A percentile compares a stretch with the other conserved stretches of the same genome.
These are phyloP conservation scores for Furcasterigmium sp. DNA, from an alignment of 2,329 filamentous ascomycete genomes.

Conservation along the genomic window DNA sequence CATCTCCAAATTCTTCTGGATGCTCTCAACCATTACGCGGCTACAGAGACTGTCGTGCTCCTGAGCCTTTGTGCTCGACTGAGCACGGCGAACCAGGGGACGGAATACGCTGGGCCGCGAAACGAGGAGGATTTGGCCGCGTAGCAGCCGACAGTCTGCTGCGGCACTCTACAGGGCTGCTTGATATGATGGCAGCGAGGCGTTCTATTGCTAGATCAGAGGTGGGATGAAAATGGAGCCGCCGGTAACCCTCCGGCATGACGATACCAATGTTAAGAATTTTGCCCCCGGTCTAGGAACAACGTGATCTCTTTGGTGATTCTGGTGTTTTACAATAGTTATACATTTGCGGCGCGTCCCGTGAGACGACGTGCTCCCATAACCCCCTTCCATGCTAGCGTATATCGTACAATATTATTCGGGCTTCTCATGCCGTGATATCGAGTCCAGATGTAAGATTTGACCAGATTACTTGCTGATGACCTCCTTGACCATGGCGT, in stretches of 20 bases:
- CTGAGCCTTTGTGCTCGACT: constrained; percentile 79
- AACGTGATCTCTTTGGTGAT: too few relatives aligned
- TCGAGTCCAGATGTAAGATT: not conserved
- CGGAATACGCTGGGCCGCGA: constrained; percentile 55
- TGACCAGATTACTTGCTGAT: constrained; percentile 10
- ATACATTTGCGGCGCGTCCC: too few relatives aligned
- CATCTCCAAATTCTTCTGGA: constrained; percentile 93
- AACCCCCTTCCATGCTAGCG: not conserved
- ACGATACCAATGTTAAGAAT: too few relatives aligned
- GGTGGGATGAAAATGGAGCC: too few relatives aligned
- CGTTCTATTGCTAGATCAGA: too few relatives aligned
- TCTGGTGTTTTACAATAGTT: too few relatives aligned
- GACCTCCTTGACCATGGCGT: constrained; percentile 53
- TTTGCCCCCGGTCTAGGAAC: too few relatives aligned
- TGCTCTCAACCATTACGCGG: constrained; percentile 93
- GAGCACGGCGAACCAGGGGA: constrained; percentile 76
- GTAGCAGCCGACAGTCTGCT: not conserved
- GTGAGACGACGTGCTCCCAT: not conserved
- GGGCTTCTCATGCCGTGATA: too few relatives aligned
- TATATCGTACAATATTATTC: too few relatives aligned
- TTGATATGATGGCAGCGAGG: too few relatives aligned
- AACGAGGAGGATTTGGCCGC: constrained; percentile 46
- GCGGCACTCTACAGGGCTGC: too few relatives aligned
- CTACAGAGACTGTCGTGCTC: constrained; percentile 92
- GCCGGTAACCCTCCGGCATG: too few relatives aligned